Conservation (phyloP, 2,329 filamentous ascomycete genomes). For the Fusarium siculi region DNA sequence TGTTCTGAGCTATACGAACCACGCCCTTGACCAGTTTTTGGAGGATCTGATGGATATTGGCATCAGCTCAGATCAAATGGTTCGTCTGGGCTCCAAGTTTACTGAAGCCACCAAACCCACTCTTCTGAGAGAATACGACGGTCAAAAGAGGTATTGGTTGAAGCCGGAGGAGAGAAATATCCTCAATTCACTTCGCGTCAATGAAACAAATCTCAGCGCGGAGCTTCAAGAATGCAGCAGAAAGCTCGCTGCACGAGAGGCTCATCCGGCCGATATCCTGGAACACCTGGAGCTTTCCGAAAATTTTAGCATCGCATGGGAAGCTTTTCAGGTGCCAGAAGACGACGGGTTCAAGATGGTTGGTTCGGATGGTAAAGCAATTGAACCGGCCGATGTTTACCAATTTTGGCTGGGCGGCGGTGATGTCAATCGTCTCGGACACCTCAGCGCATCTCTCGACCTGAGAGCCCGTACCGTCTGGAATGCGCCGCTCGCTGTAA, state of each 20-base stretch:
- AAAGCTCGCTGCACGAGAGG: constrained; percentile 9
- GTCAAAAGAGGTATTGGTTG: constrained; percentile 44
- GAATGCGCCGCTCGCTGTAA: constrained; percentile 54
- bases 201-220: background rate
- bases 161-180: constrained; percentile 43
- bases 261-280: constrained; percentile 47
- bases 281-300: constrained; percentile 63
- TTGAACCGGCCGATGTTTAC: constrained; percentile 47
- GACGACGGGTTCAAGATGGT: constrained; percentile 59
- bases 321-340: constrained; percentile 65
- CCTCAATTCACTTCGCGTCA: constrained; percentile 54
- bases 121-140: constrained; percentile 55
- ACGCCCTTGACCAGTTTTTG: constrained; percentile 73
- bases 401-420: constrained; percentile 25
- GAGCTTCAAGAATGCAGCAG: constrained; percentile 45
- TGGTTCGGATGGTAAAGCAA: constrained; percentile 55
- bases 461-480: constrained; percentile 57
- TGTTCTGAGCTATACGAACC: constrained; percentile 75
- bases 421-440: background rate
- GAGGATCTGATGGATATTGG: constrained; percentile 71
- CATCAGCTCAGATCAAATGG: constrained; percentile 60
- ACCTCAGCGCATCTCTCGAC: constrained; percentile 29
- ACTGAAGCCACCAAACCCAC: constrained; percentile 60
- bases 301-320: constrained; percentile 61
- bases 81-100: constrained; percentile 72